Percentiles rank a stretch among this genome's conserved stretches.
Conservation (phyloP, 768 basidiomycete species). For the Mrakia frigida region DNA sequence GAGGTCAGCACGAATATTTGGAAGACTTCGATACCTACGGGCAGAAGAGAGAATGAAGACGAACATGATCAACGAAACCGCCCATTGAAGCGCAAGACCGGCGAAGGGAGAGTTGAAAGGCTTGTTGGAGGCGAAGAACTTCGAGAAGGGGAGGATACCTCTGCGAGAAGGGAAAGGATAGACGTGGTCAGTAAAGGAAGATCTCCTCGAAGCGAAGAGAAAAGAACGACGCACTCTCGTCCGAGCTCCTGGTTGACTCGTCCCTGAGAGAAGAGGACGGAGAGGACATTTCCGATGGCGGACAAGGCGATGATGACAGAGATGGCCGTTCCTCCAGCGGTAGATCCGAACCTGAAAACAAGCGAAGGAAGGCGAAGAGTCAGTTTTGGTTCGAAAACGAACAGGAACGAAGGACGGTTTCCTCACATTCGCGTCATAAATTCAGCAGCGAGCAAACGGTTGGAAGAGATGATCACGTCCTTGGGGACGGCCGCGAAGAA, state of each 20-base stretch:
- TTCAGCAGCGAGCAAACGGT: constrained; percentile 31
- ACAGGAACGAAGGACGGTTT: too few relatives aligned
- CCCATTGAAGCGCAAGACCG: constrained; percentile 36
- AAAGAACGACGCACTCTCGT: constrained; percentile 31
- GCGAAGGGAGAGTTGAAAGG: constrained; percentile 40
- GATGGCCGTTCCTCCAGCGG: constrained; percentile 28
- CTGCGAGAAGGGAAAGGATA: too few relatives aligned
- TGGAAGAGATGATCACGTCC: constrained; percentile 16
- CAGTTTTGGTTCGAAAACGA: too few relatives aligned
- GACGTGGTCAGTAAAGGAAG: too few relatives aligned
- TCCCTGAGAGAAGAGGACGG: constrained; percentile 34
- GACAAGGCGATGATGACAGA: constrained; percentile 32
- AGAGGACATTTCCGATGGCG: constrained; percentile 35
- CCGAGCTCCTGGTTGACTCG: constrained; percentile 38
- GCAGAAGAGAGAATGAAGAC: too few relatives aligned
- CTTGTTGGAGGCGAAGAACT: constrained; percentile 38
- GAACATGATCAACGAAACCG: constrained; percentile 32
- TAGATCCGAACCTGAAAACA: constrained; percentile 18
- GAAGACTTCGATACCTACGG: too few relatives aligned
- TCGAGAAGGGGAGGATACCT: constrained; percentile 38
- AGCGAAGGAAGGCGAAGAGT: too few relatives aligned
- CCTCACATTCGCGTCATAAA: constrained; percentile 30
- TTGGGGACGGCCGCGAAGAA: constrained; percentile 35
- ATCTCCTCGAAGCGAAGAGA: too few relatives aligned
- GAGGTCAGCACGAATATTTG: too few relatives aligned